Evolutionary conservation across 1,139 yeast species (phyloP), one percentile per base, ranked within the genome.

Genomic region (Lodderomyces jiufengensis): DNA sequence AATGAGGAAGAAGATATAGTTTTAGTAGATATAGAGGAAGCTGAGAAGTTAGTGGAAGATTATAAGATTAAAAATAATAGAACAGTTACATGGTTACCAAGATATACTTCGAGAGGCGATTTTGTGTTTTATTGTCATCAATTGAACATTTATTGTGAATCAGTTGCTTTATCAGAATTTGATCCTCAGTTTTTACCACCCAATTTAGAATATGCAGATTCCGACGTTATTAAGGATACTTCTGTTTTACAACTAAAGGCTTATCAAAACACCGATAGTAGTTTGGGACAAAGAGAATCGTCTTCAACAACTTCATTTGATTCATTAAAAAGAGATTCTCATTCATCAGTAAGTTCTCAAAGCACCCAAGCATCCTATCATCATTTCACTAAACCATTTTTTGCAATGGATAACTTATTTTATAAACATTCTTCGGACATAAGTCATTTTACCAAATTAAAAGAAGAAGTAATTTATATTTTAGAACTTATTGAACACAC

Each of bases 121-220:
- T 57, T 80, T 18, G 59, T 80, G 3, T 83, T 69, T 54, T 79
- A 74, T 54, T 78, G 79, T 46, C 73, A 77, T 31, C 76, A 78
- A 29, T 57, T 82, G 34, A 73, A 79, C 45, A 61, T 80, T 1
- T 77, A 73, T 47, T 76, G 85, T 45, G 68, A 68, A 30, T 69
- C 74, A 7, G 48, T 78, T 26, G 88, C 90, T 0, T 55, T 76
- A 39, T 42, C 55, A 3, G 45, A 50, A 1, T 53, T 58, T 39
- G 45, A 52, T 5, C 44, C 48, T 3, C 54, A 51, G 20, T 37
- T 47, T 9, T 11, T 29, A n/a, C 42, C 44, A 26, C 52, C 49
- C 23, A 51, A 52, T 22, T 46, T 65, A 23, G 61, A 53, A n/a
- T 38, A 63, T 8, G 72, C 73, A 0, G 46, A 56, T 10, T 47